phyloP scores from a whole-genome alignment of 768 basidiomycete species.

The Vishniacozyma victoriae region DNA sequence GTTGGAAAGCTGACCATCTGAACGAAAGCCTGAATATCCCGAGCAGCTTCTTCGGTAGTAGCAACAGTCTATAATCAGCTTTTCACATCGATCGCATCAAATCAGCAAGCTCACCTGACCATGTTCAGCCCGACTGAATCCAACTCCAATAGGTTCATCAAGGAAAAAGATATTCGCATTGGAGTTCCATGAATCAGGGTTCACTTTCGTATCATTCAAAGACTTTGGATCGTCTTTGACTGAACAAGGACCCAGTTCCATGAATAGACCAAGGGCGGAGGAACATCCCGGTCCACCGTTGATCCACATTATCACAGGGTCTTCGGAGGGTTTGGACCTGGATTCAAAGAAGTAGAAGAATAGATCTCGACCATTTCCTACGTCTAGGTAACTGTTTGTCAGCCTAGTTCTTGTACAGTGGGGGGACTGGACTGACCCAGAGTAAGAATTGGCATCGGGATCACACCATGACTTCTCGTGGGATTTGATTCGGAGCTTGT shows the following conservation, averaged over 20 bases:
- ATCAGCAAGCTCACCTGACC: slow-evolving; percentile 52
- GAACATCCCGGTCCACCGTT: slow-evolving; percentile 57
- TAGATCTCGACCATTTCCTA: slow-evolving; percentile 41
- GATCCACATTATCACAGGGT: slow-evolving; percentile 48
- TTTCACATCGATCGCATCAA: not conserved
- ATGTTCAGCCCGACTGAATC: slow-evolving; percentile 54
- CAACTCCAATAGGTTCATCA: slow-evolving; percentile 55
- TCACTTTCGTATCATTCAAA: slow-evolving; percentile 43
- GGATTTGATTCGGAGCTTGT: slow-evolving; percentile 50
- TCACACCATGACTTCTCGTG: slow-evolving; percentile 51
- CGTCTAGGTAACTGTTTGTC: slow-evolving; percentile 33
- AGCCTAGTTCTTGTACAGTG: not conserved
- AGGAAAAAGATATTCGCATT: slow-evolving; percentile 51
- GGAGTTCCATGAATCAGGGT: slow-evolving; percentile 47
- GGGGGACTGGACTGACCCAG: slow-evolving; percentile 24
- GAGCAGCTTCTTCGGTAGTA: slow-evolving; percentile 74
- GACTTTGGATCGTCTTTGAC: slow-evolving; percentile 48
- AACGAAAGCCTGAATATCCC: slow-evolving; percentile 68
- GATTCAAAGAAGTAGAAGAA: slow-evolving; percentile 71
- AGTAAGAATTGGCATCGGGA: slow-evolving; percentile 46
- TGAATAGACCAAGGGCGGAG: slow-evolving; percentile 60
- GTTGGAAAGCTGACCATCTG: slow-evolving; percentile 50
- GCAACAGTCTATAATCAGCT: slow-evolving; percentile 53
- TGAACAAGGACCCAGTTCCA: slow-evolving; percentile 71
- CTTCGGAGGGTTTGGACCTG: slow-evolving; percentile 49